Evolutionary conservation across 768 basidiomycete genomes (phyloP).

Genomic region (Trametes cingulata): DNA sequence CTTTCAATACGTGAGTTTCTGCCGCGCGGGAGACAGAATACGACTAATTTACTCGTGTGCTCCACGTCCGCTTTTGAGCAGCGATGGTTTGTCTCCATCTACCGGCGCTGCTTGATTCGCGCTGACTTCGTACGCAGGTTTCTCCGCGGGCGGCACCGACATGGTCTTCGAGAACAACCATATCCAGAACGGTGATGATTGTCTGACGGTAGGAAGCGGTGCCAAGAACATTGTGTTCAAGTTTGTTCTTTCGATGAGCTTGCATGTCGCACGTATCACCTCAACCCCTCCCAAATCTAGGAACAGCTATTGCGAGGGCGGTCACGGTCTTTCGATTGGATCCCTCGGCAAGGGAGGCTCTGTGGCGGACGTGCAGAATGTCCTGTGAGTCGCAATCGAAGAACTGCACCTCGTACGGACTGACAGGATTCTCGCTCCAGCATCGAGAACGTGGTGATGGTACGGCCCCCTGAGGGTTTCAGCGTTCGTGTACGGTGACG

Average conservation of each 20-base stretch:
- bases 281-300: constrained; percentile 29
- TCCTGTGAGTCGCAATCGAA: constrained; percentile 43
- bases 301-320: constrained; percentile 54
- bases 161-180: constrained; percentile 60
- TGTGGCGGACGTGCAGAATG: constrained; percentile 56
- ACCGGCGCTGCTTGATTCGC: neutral
- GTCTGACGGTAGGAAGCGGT: constrained; percentile 57
- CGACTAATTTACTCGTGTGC: too few relatives aligned
- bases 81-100: constrained; percentile 37
- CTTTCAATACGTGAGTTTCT: constrained; percentile 64
- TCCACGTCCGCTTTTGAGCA: constrained; percentile 14
- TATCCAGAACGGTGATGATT: constrained; percentile 63
- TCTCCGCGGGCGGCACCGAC: constrained; percentile 58
- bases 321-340: constrained; percentile 61
- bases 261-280: neutral
- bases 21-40: too few relatives aligned
- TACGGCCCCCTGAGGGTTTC: neutral
- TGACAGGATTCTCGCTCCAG: constrained; percentile 5
- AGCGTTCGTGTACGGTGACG: neutral
- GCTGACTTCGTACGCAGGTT: constrained; percentile 25
- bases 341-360: constrained; percentile 44
- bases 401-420: neutral
- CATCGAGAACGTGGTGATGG: constrained; percentile 34
- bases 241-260: constrained; percentile 2
- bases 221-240: constrained; percentile 52